Conservation (phyloP, 495 filamentous ascomycete genomes). For the Tuber borchii region DNA sequence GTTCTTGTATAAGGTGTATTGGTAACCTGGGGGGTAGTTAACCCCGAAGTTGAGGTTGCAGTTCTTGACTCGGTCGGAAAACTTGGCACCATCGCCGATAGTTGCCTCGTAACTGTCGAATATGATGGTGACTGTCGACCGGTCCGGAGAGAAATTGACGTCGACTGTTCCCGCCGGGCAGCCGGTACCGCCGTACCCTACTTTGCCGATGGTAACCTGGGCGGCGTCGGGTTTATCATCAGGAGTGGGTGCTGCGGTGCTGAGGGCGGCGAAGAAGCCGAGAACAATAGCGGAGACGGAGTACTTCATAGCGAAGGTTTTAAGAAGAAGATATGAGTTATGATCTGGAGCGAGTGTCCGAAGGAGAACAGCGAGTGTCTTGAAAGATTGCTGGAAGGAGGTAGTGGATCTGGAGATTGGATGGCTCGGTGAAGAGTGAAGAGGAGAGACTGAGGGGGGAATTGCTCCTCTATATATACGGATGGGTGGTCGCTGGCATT, state of each 20-base stretch:
- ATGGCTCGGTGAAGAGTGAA: conserved; percentile 1
- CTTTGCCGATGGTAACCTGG: conserved; percentile 23
- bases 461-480: not conserved
- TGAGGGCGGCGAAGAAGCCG: conserved; percentile 12
- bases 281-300: conserved; percentile 9
- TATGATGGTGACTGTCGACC: conserved; percentile 9
- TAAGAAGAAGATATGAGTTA: not conserved
- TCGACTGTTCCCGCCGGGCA: conserved; percentile 25
- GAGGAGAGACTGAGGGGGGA: not conserved
- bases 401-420: conserved; percentile 2
- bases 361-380: conserved; percentile 3
- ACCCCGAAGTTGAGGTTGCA: conserved; percentile 56
- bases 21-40: conserved; percentile 56
- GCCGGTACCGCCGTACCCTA: conserved; percentile 33
- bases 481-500: not conserved
- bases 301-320: conserved; percentile 1
- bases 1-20: conserved; percentile 52
- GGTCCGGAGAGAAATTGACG: conserved; percentile 15
- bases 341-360: not conserved
- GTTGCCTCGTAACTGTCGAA: conserved; percentile 39
- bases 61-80: conserved; percentile 48
- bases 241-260: conserved; percentile 16
- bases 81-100: conserved; percentile 39
- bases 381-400: not conserved
- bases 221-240: conserved; percentile 2